These are phyloP conservation scores for Nissolia schottii DNA, from an alignment of 306 rosid species.

Conservation along the genomic window DNA sequence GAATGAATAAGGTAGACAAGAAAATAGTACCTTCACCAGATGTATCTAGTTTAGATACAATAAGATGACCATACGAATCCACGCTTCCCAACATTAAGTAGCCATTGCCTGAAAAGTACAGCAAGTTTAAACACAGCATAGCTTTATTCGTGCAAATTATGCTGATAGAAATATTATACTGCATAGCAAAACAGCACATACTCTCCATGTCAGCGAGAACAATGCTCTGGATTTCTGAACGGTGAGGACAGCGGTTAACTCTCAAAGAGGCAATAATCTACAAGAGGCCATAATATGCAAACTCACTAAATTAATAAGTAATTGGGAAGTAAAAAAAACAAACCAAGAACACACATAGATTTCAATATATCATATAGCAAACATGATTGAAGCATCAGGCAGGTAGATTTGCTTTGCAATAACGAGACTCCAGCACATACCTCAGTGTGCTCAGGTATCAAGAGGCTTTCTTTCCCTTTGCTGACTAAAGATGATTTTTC, in stretches of 20 bases:
- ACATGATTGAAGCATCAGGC: neutral
- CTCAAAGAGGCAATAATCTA: constrained; percentile 50
- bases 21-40: constrained; percentile 54
- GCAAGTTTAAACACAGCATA: constrained; percentile 4
- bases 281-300: constrained; percentile 13
- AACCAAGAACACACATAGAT: neutral
- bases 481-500: constrained; percentile 54
- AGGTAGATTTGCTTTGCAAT: neutral
- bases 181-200: constrained; percentile 33
- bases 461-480: constrained; percentile 76
- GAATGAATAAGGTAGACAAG: neutral
- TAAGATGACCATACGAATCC: constrained; percentile 81
- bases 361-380: neutral
- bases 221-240: constrained; percentile 89
- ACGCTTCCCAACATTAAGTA: constrained; percentile 76
- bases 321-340: neutral
- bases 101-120: constrained; percentile 49
- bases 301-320: neutral
- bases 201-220: constrained; percentile 67
- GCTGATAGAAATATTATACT: neutral
- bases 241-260: constrained; percentile 82
- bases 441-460: constrained; percentile 63
- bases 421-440: constrained; percentile 41
- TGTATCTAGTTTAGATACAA: constrained; percentile 74
- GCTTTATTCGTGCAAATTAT: neutral